A percentile compares a stretch with the other conserved stretches of the same genome.
Evolutionary conservation across 2,329 filamentous ascomycete species (phyloP).

Genomic region (Colletotrichum coccodes): DNA sequence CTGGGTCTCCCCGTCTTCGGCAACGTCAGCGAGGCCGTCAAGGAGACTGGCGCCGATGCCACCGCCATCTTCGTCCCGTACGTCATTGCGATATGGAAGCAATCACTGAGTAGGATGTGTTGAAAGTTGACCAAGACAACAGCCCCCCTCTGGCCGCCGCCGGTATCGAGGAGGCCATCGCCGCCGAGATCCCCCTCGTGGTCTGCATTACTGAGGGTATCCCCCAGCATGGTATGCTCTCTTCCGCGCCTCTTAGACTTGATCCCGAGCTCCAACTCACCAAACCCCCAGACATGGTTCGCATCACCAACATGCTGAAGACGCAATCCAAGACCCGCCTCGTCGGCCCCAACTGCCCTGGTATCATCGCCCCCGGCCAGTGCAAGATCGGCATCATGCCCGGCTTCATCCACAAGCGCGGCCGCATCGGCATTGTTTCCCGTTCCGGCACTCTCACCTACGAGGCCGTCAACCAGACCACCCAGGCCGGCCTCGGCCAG

Average conservation of each 20-base stretch:
- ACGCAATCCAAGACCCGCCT: slow-evolving; percentile 96
- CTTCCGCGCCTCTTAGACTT: slow-evolving; percentile 28
- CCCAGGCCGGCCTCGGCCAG: slow-evolving; percentile 94
- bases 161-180: slow-evolving; percentile 96
- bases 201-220: slow-evolving; percentile 99
- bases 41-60: slow-evolving; percentile 89
- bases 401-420: slow-evolving; percentile 99
- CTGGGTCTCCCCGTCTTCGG: slow-evolving; percentile 93
- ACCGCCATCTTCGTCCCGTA: slow-evolving; percentile 98
- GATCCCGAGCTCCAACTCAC: slow-evolving; percentile 12
- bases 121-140: slow-evolving; percentile 25
- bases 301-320: slow-evolving; percentile 98
- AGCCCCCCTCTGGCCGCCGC: slow-evolving; percentile 91
- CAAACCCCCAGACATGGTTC: slow-evolving; percentile 84
- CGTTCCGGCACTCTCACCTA: slow-evolving; percentile 98
- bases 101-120: background rate
- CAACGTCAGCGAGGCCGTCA: slow-evolving; percentile 87
- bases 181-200: slow-evolving; percentile 91
- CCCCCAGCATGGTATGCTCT: slow-evolving; percentile 84
- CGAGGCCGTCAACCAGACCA: slow-evolving; percentile 99
- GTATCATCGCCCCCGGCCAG: slow-evolving; percentile 93
- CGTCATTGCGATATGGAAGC: slow-evolving; percentile 61
- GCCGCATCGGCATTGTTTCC: slow-evolving; percentile 97
- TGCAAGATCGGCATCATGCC: slow-evolving; percentile 99
- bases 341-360: slow-evolving; percentile 97